phyloP scores from a whole-genome alignment of 192 early-diverging fungal species.

The Entrophospora sp. region DNA sequence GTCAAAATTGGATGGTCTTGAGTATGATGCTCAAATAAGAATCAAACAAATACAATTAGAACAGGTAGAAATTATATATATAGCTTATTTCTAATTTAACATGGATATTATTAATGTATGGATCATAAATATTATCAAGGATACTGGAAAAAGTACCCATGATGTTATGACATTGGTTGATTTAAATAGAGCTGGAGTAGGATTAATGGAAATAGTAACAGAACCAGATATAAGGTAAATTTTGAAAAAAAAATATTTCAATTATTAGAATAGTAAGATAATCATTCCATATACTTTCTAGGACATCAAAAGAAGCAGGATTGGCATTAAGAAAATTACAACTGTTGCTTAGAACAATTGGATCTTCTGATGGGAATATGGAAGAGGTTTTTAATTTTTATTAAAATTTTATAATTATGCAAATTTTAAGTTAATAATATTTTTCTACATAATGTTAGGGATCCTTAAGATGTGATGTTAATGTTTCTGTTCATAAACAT shows the following conservation, averaged over 20 bases:
- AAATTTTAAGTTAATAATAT: no score
- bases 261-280: no score
- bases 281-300: no score
- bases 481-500: slow-evolving; percentile 68
- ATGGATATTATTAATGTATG: no score
- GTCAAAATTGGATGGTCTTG: slow-evolving; percentile 47
- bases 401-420: no score
- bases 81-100: no score
- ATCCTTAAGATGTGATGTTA: slow-evolving; percentile 83
- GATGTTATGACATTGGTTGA: slow-evolving; percentile 60
- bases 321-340: slow-evolving; percentile 71
- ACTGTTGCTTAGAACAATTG: slow-evolving; percentile 55
- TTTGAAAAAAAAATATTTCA: no score
- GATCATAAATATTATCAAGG: no score
- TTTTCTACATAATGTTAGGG: slow-evolving; percentile 36
- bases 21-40: slow-evolving; percentile 39
- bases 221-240: slow-evolving; percentile 62
- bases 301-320: slow-evolving; percentile 62
- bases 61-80: no score
- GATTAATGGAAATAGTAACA: slow-evolving; percentile 85
- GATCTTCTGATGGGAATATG: slow-evolving; percentile 69
- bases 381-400: slow-evolving; percentile 55
- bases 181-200: slow-evolving; percentile 78
- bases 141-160: slow-evolving; percentile 78
- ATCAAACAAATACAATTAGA: slow-evolving; percentile 87